Conservation (phyloP, 164 flowering plant species). For the Protea cynaroides region DNA sequence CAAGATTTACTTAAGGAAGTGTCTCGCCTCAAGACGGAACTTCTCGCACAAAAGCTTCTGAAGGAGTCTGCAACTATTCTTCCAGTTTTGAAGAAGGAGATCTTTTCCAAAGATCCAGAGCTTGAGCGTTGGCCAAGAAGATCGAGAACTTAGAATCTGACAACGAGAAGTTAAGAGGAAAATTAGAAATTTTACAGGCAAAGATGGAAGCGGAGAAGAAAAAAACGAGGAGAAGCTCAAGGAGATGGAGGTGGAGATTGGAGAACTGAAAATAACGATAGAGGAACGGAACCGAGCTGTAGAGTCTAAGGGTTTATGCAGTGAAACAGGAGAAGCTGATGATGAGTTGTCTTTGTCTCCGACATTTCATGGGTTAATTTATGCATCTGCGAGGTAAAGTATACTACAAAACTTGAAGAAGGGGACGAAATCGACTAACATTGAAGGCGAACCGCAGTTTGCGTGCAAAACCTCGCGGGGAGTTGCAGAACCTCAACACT, state of each 20-base stretch:
- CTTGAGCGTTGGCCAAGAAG: slow-evolving; percentile 23
- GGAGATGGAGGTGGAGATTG: slow-evolving; percentile 34
- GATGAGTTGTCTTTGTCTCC: slow-evolving; percentile 42
- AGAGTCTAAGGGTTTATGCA: background rate
- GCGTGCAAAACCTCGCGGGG: too few species aligned
- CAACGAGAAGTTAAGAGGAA: slow-evolving; percentile 39
- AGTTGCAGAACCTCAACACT: too few species aligned
- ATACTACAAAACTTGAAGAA: slow-evolving; percentile 37
- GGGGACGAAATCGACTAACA: slow-evolving; percentile 12
- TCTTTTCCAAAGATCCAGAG: slow-evolving; percentile 35
- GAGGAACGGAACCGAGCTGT: slow-evolving; percentile 10
- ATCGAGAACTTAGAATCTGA: slow-evolving; percentile 43
- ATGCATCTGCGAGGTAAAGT: slow-evolving; percentile 31
- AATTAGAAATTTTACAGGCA: slow-evolving; percentile 26
- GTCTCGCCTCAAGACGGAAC: slow-evolving; percentile 59
- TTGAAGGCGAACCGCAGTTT: too few species aligned
- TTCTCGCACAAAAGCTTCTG: slow-evolving; percentile 62
- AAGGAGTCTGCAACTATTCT: slow-evolving; percentile 64
- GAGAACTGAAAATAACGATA: slow-evolving; percentile 27
- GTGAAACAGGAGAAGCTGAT: slow-evolving; percentile 22
- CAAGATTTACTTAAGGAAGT: slow-evolving; percentile 73
- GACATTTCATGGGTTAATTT: slow-evolving; percentile 48
- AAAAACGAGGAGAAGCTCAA: slow-evolving; percentile 22
- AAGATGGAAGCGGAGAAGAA: slow-evolving; percentile 29
- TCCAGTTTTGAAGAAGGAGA: slow-evolving; percentile 63